Base-by-base conservation (phyloP, 768 basidiomycete species). In the Lepiota venenata region DNA sequence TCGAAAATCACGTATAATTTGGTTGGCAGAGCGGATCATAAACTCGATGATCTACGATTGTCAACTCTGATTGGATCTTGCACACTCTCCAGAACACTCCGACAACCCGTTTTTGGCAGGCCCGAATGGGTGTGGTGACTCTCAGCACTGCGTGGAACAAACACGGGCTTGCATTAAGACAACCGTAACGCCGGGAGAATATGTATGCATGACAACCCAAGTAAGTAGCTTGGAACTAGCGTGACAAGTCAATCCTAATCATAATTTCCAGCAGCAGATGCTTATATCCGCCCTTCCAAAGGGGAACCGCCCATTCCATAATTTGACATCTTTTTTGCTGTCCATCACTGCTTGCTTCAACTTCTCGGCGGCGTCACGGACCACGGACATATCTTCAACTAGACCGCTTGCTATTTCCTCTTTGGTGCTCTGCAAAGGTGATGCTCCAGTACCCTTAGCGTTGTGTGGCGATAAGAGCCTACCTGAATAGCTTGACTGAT, bases 401-500 rank as follows among this genome's bases (percentile, higher is more conserved):
- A 79, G 75, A 16, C 78, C 80, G 12, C 74, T 74, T 45, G 84
- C 81, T 14, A 87, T 68, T 64, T 91, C 87, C 64, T 92, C 90
- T 64, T 82, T 87, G 50, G 84, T 82, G 61, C 86, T 88, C 81
- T 90, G 64, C 21, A 21, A 50, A 61, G 21, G 18, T 54, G 37
- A 32, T 18, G 44, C 16, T 60, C 63, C 52, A 62, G 56, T 46
- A n/a, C 51, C 52, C 55, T 37, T 25, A 50, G 51, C 50, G 39
- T 45, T 56, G 47, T 18, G 51, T 32, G 25, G 47, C 20, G 51
- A 22, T 11, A 43, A 16, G 29, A 25, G 20, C 71, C 55, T 52
- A 80, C 84, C 74, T 88, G 90, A 44, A 92, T 81, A 4, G 88
- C 90, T 68, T 92, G 90, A 55, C 83, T 82, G 54, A 92, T 82